Conservation (phyloP, 164 flowering plant species). For the Brasenia schreberi region DNA sequence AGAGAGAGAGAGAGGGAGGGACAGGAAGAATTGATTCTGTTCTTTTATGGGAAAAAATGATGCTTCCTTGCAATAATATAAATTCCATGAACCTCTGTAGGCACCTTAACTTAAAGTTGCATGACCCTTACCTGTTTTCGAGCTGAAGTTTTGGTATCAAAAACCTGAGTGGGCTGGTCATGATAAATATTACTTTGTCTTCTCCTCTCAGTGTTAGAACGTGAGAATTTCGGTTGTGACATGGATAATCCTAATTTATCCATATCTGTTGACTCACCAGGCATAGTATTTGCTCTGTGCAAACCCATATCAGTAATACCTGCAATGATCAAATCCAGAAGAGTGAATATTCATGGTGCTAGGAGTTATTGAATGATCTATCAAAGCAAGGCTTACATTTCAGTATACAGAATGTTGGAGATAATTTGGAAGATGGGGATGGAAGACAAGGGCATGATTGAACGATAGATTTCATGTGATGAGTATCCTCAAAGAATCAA, state of each 20-base stretch:
- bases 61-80: too few species aligned
- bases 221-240: conserved; percentile 29
- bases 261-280: conserved; percentile 21
- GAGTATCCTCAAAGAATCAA: too few species aligned
- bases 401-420: too few species aligned
- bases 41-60: too few species aligned
- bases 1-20: too few species aligned
- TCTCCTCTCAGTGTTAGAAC: conserved; percentile 69
- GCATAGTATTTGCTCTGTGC: conserved; percentile 36
- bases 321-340: background rate
- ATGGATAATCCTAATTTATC: conserved; percentile 22
- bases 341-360: too few species aligned
- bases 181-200: conserved; percentile 26
- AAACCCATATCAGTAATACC: conserved; percentile 12
- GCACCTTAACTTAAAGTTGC: background rate
- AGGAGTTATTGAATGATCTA: too few species aligned
- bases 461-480: too few species aligned
- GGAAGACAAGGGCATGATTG: too few species aligned
- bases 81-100: background rate
- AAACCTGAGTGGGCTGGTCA: conserved; percentile 57
- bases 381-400: too few species aligned
- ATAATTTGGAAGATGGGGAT: too few species aligned
- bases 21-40: too few species aligned
- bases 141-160: conserved; percentile 54
- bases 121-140: conserved; percentile 45